Base-by-base conservation (phyloP, 2,329 filamentous ascomycete species). In the Westerdykella sp. region DNA sequence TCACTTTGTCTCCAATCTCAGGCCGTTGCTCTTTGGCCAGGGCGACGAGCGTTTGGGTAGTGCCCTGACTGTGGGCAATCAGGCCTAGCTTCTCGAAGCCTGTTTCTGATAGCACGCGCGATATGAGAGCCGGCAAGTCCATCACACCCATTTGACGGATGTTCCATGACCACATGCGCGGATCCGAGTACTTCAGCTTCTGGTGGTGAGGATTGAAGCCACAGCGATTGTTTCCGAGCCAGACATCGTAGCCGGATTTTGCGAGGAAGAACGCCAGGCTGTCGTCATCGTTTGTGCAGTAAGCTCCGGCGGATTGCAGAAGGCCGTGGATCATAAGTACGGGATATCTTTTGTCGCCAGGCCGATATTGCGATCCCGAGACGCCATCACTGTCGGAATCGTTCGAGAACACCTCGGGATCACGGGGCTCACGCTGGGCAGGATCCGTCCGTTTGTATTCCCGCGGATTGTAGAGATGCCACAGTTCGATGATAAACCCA, bases 131-230 rank as follows among this genome's bases (percentile, higher is more conserved):
- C 0, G 90, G 78, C 2, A 97, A 75, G 61, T 97, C 91, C 60
- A 94, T 80, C 1, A 90, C 83, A 3, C 89, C 91, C 85, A 96
- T 94, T 59, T 95, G 87, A 0, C 87, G 80, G 43, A 96, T 94
- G 53, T 95, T 95, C 91, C 91, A 97, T 34, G 83, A 81, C 91
- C 91, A 96, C 87, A 96, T 94, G 23, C 89, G 79, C 1, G 91
- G 90, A 59, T 97, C 91, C 3, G 72, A 71, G 51, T 85, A 81
- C 2, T 79, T 69, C 32, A 96, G 76, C 16, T 83, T 68, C 2
- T 75, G 78, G 60, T 97, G 91, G 50, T 81, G 78, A 0, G 91
- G 90, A 0, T 78, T 72, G 66, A 93, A 88, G 1, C 90, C 90
- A 60, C 89, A 95, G 15, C 91, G 79, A 61, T 95, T 96, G 69